phyloP scores from a whole-genome alignment of 2,329 filamentous ascomycete genomes.

The Nannizzia gypsea region DNA sequence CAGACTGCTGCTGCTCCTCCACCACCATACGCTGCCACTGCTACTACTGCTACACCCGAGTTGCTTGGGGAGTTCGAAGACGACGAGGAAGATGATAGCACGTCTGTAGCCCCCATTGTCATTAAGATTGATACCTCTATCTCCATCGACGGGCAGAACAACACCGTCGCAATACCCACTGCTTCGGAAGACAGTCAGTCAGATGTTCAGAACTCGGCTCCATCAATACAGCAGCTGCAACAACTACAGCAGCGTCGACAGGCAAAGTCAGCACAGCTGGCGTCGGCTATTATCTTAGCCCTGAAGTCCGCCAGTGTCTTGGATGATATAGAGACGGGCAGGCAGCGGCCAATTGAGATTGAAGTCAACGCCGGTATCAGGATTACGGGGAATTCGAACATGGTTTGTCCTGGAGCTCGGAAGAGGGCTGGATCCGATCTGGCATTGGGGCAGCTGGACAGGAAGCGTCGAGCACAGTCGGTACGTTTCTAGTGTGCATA shows the following conservation, averaged over 20 bases:
- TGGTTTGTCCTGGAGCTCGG: conserved; percentile 17
- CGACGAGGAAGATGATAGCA: conserved; percentile 15
- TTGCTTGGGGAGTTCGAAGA: conserved; percentile 8
- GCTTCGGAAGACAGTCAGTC: conserved; percentile 1
- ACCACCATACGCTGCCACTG: conserved; percentile 18
- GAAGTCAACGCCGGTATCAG: conserved; percentile 22
- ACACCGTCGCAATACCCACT: conserved; percentile 22
- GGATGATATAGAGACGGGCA: conserved; percentile 11
- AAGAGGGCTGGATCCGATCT: not conserved
- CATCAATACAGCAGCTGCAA: conserved; percentile 8
- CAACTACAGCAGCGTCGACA: conserved; percentile 17
- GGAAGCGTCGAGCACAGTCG: conserved; percentile 12
- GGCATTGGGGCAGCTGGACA: not conserved
- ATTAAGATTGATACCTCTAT: conserved; percentile 29
- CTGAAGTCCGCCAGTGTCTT: conserved; percentile 15
- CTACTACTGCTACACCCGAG: not conserved
- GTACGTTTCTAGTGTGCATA: conserved; percentile 10
- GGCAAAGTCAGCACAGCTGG: conserved; percentile 19
- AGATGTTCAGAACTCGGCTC: not conserved
- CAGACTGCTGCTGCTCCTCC: conserved; percentile 13
- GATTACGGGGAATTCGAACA: conserved; percentile 22
- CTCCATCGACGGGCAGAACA: conserved; percentile 24
- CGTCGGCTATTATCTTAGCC: conserved; percentile 18
- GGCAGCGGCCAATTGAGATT: conserved; percentile 16
- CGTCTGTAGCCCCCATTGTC: conserved; percentile 16